Evolutionary conservation across 345 rosid species (phyloP), one percentile per base, ranked within the genome.

Genomic region (Citrus sp.): DNA sequence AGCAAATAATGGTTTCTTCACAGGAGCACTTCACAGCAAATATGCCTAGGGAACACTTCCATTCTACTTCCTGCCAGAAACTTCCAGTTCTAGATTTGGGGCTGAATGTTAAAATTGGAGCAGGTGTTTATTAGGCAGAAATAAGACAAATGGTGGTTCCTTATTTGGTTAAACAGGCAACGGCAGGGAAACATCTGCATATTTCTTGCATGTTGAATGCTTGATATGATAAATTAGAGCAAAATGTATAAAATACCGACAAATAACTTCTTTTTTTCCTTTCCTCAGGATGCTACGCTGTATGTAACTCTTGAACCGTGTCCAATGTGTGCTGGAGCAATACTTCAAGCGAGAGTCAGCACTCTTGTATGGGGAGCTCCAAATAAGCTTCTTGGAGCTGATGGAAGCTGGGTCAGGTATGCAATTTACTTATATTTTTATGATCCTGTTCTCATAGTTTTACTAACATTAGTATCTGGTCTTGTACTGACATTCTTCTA

Each of bases 331-430:
- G 99, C 98, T 75, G 99, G 99, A 78, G 98, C 99, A 77, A 92
- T 94, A 77, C 98, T 94, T 84, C 99, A 94, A 87, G 97, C 97
- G 73, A 91, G 98, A 80, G 87, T 96, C 9, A 85, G 92, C 76
- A 89, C 91, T 74, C 91, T 96, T 71, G 97, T 96, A 32, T 94
- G 99, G 99, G 98, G 97, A 85, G 98, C 99, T 86, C 98, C 99
- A 51, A 96, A 96, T 85, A 96, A 89, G 86, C 98, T 94, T 83
- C 95, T 94, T 70, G 99, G 99, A 83, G 98, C 98, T 49, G 98
- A 96, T 78, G 99, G 99, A 64, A 94, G 98, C 86, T 94, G 98
- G 97, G 87, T 96, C 67, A 91, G 97, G 98, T 89, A 84, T 62
- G 82, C 58, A 24, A n/a, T 46, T 75, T 70, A 34, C 22, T 54